These are phyloP conservation scores for Malus fusca DNA, from an alignment of 306 rosid genomes.

Conservation along the genomic window DNA sequence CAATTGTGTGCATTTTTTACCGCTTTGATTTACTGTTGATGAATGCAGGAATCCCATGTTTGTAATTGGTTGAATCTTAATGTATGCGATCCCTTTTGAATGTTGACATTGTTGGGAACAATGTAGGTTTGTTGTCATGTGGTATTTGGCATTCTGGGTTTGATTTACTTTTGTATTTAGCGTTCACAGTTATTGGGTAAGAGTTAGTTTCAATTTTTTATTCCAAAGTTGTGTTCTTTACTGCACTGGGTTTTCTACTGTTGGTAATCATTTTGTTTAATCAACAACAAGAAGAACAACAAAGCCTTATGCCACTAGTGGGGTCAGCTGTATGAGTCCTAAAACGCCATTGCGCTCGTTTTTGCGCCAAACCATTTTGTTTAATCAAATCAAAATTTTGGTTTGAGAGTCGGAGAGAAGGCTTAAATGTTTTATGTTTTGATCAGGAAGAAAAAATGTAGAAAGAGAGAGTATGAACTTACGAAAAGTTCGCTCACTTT, in stretches of 20 bases:
- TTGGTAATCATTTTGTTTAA: background rate
- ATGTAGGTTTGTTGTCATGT: background rate
- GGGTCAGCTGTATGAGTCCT: no score
- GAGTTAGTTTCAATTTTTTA: background rate
- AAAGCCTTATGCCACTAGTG: no score
- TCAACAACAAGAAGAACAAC: no score
- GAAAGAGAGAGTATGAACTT: background rate
- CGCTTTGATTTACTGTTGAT: background rate
- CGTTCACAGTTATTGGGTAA: background rate
- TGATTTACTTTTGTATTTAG: background rate
- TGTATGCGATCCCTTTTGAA: conserved; percentile 6
- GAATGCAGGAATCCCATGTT: conserved; percentile 1
- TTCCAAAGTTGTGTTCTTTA: background rate
- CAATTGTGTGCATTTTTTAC: background rate
- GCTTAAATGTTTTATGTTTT: background rate
- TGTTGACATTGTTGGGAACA: background rate
- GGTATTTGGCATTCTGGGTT: background rate
- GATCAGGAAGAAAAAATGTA: background rate
- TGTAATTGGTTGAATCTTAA: background rate
- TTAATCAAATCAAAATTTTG: background rate
- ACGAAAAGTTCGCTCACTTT: no score
- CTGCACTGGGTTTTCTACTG: background rate
- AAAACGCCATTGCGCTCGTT: no score
- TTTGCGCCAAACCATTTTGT: background rate
- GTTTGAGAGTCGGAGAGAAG: background rate